These are phyloP conservation scores for Vitis hybrid DNA, from an alignment of 177 flowering plant species.

Conservation along the genomic window DNA sequence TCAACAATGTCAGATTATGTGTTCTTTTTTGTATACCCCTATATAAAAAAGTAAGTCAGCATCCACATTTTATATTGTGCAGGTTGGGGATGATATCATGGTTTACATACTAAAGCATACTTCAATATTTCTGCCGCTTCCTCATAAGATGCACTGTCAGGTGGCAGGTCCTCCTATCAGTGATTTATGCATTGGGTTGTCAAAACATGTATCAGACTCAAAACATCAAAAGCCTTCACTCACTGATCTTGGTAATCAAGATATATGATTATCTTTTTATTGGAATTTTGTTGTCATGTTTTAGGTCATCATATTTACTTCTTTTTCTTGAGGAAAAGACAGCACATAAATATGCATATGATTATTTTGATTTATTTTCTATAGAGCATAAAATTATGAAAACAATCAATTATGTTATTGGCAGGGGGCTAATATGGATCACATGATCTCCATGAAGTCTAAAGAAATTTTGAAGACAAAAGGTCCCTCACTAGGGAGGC, in stretches of 20 bases:
- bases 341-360: too few species aligned
- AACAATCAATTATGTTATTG: too few species aligned
- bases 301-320: not conserved
- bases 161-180: slow-evolving; percentile 60
- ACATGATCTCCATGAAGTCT: too few species aligned
- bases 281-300: not conserved
- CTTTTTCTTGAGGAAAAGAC: not conserved
- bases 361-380: too few species aligned
- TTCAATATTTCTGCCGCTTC: slow-evolving; percentile 64
- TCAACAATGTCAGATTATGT: not conserved
- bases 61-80: slow-evolving; percentile 17
- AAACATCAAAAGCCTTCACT: slow-evolving; percentile 10
- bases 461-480: too few species aligned
- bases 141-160: slow-evolving; percentile 44
- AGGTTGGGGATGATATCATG: slow-evolving; percentile 76
- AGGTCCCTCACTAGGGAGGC: too few species aligned
- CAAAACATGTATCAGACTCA: slow-evolving; percentile 16
- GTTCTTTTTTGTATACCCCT: not conserved
- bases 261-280: not conserved
- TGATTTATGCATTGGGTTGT: slow-evolving; percentile 21
- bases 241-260: slow-evolving; percentile 22
- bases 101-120: slow-evolving; percentile 51
- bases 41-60: not conserved
- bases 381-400: too few species aligned
- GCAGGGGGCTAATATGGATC: too few species aligned